phyloP scores from a whole-genome alignment of 345 rosid species.

The Populus euphratica region DNA sequence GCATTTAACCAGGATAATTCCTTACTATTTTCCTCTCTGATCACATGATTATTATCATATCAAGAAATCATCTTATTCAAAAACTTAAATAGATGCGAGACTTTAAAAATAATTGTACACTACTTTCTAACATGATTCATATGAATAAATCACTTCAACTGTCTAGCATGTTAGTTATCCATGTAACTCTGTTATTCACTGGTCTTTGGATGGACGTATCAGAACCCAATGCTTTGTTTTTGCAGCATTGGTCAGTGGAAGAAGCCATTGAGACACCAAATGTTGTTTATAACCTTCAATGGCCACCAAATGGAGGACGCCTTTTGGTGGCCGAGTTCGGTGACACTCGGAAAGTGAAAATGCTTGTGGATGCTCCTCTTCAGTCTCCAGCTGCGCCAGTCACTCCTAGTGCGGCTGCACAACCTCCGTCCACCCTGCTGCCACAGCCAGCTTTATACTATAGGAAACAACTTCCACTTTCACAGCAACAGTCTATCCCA shows the following conservation, averaged over 20 bases:
- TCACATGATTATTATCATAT: too few relatives aligned
- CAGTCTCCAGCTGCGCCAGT: slow-evolving; percentile 42
- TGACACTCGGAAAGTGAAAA: slow-evolving; percentile 69
- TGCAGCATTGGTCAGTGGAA: slow-evolving; percentile 83
- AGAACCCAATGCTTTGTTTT: slow-evolving; percentile 57
- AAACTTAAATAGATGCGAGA: too few relatives aligned
- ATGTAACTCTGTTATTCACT: slow-evolving; percentile 15
- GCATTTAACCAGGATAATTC: too few relatives aligned
- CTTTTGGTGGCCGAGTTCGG: slow-evolving; percentile 78
- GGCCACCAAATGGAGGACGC: slow-evolving; percentile 97
- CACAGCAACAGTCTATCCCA: slow-evolving; percentile 50
- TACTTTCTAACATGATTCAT: too few relatives aligned
- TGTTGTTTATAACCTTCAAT: slow-evolving; percentile 81
- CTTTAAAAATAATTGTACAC: too few relatives aligned
- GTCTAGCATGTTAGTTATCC: too few relatives aligned
- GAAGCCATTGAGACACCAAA: slow-evolving; percentile 81
- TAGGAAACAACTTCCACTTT: slow-evolving; percentile 61
- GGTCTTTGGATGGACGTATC: slow-evolving; percentile 95
- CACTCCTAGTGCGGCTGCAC: slow-evolving; percentile 24
- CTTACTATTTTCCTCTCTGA: too few relatives aligned
- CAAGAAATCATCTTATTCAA: too few relatives aligned
- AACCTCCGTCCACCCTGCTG: slow-evolving; percentile 19
- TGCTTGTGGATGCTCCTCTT: slow-evolving; percentile 58
- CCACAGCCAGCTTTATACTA: slow-evolving; percentile 41
- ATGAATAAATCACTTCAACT: too few relatives aligned